Evolutionary conservation across 495 filamentous ascomycete species (phyloP), one percentile per base, ranked within the genome.

Genomic region (Achaetomiella virescens): DNA sequence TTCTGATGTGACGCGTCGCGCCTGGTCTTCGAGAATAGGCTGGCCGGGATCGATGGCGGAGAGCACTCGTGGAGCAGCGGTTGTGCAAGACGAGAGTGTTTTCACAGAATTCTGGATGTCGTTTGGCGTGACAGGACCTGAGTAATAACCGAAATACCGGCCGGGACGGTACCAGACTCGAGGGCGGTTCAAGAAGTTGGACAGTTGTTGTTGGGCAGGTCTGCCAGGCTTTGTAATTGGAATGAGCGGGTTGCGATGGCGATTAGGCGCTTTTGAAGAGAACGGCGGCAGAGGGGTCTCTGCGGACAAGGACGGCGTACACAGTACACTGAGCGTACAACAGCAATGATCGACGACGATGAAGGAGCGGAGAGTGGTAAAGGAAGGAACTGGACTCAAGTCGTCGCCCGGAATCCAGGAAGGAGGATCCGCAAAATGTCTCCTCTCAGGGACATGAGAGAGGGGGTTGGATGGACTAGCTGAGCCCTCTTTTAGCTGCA

Each of bases 401-500:
- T 51, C 38, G 49, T 1, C 20, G 36, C 8, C 9, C 7, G 20
- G 8, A 22, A 36, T 35, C 25, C 7, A 22, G 42, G 40, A 29
- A 40, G 9, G 12, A 55, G 29, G 25, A 21, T 22, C 37, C 15
- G 17, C 36, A 9, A 50, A n/a, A 24, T 27, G 35, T 36, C 15
- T 37, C 31, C 31, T 27, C 14, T 31, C 21, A 41, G n/a, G 6
- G 33, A 40, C 42, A 51, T 40, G 48, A 40, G 21, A 47, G n/a
- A 41, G 38, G 20, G 27, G 21, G 25, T 22, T 48, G 48, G 53
- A 17, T 52, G 48, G 49, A 59, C n/a, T n/a, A n/a, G n/a, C 29
- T 14, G 6, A 29, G 50, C 31, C 27, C 45, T 46, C 36, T 37
- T 55, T 57, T 66, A 41, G 55, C 58, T 63, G 63, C 63, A 66